Percentiles rank a stretch among this genome's conserved stretches.
Conservation (phyloP, 2,329 filamentous ascomycete species). For the Domatiomyces catenatus region DNA sequence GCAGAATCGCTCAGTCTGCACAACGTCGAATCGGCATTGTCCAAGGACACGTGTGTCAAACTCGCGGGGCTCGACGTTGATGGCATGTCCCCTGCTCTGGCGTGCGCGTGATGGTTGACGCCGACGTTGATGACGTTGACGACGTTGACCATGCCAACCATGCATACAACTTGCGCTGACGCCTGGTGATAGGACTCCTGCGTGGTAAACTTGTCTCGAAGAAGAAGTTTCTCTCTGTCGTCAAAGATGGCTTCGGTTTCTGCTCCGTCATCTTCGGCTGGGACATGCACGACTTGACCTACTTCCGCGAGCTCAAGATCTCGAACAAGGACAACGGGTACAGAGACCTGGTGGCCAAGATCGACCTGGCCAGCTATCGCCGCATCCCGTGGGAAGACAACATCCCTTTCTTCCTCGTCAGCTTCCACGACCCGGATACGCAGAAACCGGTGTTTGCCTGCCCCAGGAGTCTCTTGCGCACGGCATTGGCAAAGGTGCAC, state of each 20-base stretch:
- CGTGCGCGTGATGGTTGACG: neutral
- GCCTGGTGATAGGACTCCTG: constrained; percentile 34
- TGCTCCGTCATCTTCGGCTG: constrained; percentile 90
- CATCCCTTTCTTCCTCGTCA: constrained; percentile 70
- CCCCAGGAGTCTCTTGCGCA: constrained; percentile 59
- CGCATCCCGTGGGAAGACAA: constrained; percentile 84
- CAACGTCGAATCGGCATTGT: constrained; percentile 50
- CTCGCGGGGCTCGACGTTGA: constrained; percentile 79
- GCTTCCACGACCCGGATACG: constrained; percentile 68
- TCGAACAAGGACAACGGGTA: constrained; percentile 88
- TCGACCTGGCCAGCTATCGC: constrained; percentile 62
- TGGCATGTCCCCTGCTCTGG: constrained; percentile 29
- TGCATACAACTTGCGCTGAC: neutral
- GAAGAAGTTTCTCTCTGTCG: constrained; percentile 77
- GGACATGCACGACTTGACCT: constrained; percentile 93
- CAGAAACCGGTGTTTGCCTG: constrained; percentile 58
- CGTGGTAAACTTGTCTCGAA: constrained; percentile 86
- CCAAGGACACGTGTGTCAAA: constrained; percentile 64
- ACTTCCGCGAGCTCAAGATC: constrained; percentile 68
- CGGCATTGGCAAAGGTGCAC: constrained; percentile 51
- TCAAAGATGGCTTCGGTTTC: constrained; percentile 73
- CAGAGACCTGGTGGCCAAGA: constrained; percentile 65
- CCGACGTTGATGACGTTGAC: neutral
- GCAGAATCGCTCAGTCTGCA: constrained; percentile 35
- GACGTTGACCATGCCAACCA: constrained; percentile 3